These are phyloP conservation scores for Cucurbita pepo DNA, from an alignment of 306 rosid species.

Conservation along the genomic window DNA sequence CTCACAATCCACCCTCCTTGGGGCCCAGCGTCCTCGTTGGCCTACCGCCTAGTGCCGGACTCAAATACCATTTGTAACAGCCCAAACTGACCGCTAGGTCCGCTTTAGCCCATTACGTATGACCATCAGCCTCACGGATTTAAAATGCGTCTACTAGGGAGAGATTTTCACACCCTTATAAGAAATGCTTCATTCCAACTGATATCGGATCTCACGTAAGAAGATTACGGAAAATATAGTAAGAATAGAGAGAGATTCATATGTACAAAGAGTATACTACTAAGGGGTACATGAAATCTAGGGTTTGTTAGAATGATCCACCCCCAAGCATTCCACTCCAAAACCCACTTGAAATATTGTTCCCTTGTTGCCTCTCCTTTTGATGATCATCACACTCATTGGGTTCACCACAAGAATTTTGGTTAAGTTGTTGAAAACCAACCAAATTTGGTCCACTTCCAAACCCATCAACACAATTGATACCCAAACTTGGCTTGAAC, in stretches of 20 bases:
- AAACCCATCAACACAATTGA: not conserved
- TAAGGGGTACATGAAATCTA: not conserved
- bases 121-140: no score
- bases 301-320: not conserved
- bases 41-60: fast-evolving
- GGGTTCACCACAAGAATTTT: not conserved
- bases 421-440: not conserved
- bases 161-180: no score
- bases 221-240: not conserved
- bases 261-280: not conserved
- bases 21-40: no score
- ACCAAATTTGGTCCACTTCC: not conserved
- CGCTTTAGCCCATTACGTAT: no score
- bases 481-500: not conserved
- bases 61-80: no score
- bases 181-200: no score
- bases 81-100: no score
- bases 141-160: no score
- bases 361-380: not conserved
- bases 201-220: no score
- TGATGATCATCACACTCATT: not conserved
- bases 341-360: not conserved
- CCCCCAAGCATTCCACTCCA: not conserved
- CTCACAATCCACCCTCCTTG: no score
- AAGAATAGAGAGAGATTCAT: not conserved